Percentiles rank a stretch among this genome's conserved stretches.
These are phyloP conservation scores for Daucus carota DNA, from an alignment of 129 eudicot species.

Conservation along the genomic window DNA sequence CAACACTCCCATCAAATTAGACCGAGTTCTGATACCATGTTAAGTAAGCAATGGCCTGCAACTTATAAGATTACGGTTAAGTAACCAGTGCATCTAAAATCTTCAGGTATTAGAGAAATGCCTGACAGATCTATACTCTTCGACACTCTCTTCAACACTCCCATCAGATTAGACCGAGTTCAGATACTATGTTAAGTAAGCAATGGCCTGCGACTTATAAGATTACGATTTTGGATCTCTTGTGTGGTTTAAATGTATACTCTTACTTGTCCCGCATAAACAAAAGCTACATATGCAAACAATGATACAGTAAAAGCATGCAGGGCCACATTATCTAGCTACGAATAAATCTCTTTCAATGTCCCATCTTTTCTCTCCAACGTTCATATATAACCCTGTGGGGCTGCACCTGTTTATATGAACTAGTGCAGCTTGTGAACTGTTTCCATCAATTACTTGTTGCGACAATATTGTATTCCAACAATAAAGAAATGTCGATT, in stretches of 20 bases:
- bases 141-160: no score
- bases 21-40: no score
- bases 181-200: no score
- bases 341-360: not conserved
- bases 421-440: not conserved
- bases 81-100: no score
- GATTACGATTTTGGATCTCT: not conserved
- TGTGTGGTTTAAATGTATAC: not conserved
- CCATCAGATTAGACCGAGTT: no score
- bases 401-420: not conserved
- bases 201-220: no score
- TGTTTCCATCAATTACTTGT: not conserved
- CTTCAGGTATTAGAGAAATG: no score
- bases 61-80: no score
- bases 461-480: not conserved
- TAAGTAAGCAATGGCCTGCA: no score
- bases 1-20: no score
- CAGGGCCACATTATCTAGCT: constrained; percentile 4
- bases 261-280: not conserved
- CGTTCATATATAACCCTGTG: not conserved
- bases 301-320: not conserved
- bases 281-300: not conserved
- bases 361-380: constrained; percentile 5
- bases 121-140: no score
- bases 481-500: not conserved